Evolutionary conservation across 345 rosid species (phyloP).

Genomic region (Salix viminalis): DNA sequence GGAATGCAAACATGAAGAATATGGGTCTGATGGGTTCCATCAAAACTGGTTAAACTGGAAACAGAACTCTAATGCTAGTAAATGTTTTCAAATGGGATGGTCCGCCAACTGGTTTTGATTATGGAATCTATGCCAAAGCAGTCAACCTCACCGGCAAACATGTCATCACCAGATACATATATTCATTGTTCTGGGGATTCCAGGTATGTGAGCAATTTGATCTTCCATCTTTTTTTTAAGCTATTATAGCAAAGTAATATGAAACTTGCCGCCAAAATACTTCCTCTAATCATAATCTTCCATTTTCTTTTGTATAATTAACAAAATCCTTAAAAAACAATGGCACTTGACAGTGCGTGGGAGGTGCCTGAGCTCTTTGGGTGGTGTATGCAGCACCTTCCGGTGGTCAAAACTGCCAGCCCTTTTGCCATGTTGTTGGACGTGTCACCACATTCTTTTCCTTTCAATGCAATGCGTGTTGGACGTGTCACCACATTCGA

Average conservation of each 20-base stretch:
- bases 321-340: too few species aligned
- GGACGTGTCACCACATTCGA: too few species aligned
- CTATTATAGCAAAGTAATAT: background rate
- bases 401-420: too few species aligned
- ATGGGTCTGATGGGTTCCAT: rapidly evolving
- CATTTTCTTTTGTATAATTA: too few species aligned
- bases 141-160: constrained; percentile 48
- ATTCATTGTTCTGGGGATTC: constrained; percentile 90
- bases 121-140: constrained; percentile 55
- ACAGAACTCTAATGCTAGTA: constrained; percentile 26
- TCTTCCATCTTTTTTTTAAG: background rate
- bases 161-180: constrained; percentile 56
- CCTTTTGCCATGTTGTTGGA: too few species aligned
- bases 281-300: too few species aligned
- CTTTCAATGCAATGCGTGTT: too few species aligned
- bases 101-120: constrained; percentile 22
- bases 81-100: constrained; percentile 43
- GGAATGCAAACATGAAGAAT: background rate
- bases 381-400: too few species aligned
- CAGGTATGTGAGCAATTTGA: constrained; percentile 45
- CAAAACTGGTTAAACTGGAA: constrained; percentile 23
- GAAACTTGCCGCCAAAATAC: background rate
- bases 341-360: too few species aligned
- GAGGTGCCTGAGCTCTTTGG: too few species aligned
- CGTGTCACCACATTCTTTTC: too few species aligned